These are phyloP conservation scores for Sambucus nigra DNA, from an alignment of 129 eudicot species.

Conservation along the genomic window DNA sequence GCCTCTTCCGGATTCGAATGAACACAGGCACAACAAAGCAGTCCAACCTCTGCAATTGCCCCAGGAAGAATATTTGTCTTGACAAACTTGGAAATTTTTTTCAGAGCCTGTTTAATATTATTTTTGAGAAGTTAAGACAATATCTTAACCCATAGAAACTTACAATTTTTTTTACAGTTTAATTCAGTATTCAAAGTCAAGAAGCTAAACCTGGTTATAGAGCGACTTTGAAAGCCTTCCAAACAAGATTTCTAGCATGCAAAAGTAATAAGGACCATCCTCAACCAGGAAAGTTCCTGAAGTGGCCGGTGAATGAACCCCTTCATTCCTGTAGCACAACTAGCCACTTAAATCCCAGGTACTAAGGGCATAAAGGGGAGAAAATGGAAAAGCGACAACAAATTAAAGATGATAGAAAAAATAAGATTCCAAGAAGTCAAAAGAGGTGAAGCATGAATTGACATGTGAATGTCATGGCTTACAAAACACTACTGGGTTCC, in stretches of 20 bases:
- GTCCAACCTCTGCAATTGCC: slow-evolving; percentile 96
- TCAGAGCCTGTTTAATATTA: slow-evolving; percentile 64
- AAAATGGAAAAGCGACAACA: not conserved
- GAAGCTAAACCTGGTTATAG: slow-evolving; percentile 60
- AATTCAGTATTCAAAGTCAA: slow-evolving; percentile 2
- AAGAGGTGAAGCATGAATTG: not conserved
- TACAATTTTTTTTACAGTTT: not conserved
- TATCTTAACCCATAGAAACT: slow-evolving; percentile 2
- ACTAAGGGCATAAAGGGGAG: not conserved
- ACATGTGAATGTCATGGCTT: slow-evolving; percentile 25
- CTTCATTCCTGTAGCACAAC: slow-evolving; percentile 73
- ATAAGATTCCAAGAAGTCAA: slow-evolving; percentile 8
- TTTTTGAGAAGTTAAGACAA: slow-evolving; percentile 2
- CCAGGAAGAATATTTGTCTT: slow-evolving; percentile 93
- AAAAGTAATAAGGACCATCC: slow-evolving; percentile 92
- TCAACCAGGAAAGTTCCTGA: slow-evolving; percentile 96
- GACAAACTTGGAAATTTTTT: slow-evolving; percentile 83
- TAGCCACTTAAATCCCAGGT: not conserved
- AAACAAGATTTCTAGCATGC: slow-evolving; percentile 83
- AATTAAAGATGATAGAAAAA: not conserved
- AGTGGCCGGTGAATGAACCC: slow-evolving; percentile 50
- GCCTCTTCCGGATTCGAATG: slow-evolving; percentile 83
- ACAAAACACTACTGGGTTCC: slow-evolving; percentile 94
- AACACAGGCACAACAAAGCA: slow-evolving; percentile 93
- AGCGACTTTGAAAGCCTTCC: slow-evolving; percentile 88